These are phyloP conservation scores for Zanthoxylum bungeanum DNA, from an alignment of 345 rosid species.

Conservation along the genomic window DNA sequence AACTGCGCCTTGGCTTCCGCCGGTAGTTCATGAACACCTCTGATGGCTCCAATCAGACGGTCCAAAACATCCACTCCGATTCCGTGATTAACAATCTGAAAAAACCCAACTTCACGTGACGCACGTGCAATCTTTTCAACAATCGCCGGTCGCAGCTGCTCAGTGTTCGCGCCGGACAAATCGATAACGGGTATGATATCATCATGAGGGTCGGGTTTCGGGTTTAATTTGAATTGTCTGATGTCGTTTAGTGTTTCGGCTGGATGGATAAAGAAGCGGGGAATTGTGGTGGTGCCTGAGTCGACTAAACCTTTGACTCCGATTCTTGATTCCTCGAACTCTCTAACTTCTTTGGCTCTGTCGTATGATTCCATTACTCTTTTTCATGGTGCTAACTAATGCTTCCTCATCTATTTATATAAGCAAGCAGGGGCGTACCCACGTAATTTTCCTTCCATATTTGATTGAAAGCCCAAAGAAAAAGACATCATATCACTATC, in stretches of 20 bases:
- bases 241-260: constrained; percentile 25
- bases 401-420: too few species aligned
- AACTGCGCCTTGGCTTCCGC: constrained; percentile 37
- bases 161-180: constrained; percentile 21
- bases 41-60: constrained; percentile 20
- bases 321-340: constrained; percentile 43
- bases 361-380: constrained; percentile 25
- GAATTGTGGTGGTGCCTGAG: constrained; percentile 43
- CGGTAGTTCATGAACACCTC: constrained; percentile 44
- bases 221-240: not conserved
- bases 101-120: constrained; percentile 44
- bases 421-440: too few species aligned
- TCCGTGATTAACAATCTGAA: constrained; percentile 54
- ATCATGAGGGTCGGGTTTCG: not conserved
- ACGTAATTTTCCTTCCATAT: too few species aligned
- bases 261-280: constrained; percentile 52
- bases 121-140: constrained; percentile 34
- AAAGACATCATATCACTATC: too few species aligned
- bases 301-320: constrained; percentile 57
- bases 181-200: constrained; percentile 46
- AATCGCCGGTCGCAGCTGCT: constrained; percentile 15
- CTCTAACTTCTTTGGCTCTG: constrained; percentile 27
- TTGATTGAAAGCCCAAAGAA: too few species aligned
- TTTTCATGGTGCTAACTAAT: too few species aligned
- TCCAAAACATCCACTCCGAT: constrained; percentile 41